Base-by-base conservation (phyloP, 2,329 filamentous ascomycete genomes). In the Fonsecaea monophora region DNA sequence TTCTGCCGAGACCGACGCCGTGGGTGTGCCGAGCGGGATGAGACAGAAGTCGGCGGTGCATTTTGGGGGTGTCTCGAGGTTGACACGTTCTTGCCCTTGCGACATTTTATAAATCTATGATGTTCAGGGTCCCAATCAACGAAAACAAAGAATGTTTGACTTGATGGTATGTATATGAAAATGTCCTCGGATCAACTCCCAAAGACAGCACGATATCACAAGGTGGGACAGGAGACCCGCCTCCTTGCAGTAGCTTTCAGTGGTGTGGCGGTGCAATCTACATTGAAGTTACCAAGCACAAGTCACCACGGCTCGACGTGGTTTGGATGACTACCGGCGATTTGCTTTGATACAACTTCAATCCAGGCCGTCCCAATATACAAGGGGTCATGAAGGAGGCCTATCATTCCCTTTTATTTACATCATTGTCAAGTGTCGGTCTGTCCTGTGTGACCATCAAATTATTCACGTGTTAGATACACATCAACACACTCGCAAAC, bases 21-120 rank as follows among this genome's bases (percentile, higher is more conserved):
- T 89, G 57, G 87, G 88, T 18, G 94, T 97, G 68, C 95, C 94
- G 69, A 98, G 86, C 1, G 94, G 94, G 68, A 97, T 90, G 71
- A 97, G 84, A 78, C 94, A 97, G 78, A 97, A 97, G 80, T 97
- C 94, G 65, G 90, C 94, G 62, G 90, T 92, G 80, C 92, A 96
- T 65, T 88, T 82, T 64, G 86, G 82, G 3, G 94, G 94, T 0
- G 92, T 94, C 12, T 32, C 64, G 30, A 70, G 48, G 25, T 63
- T 37, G 6, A 60, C 55, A 1, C 42, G 34, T 38, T 68, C 64
- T 38, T 53, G 38, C 37, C 66, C 64, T 34, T 42, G 55, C 30
- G 63, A 30, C 66, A 68, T 68, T 34, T 40, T 48, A 32, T 50
- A 30, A 18, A 6, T 45, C 40, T 18, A 32, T 4, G 30, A 32